Evolutionary conservation across 768 basidiomycete species (phyloP), one percentile per base, ranked within the genome.

Genomic region (Nidularia pulvinata): DNA sequence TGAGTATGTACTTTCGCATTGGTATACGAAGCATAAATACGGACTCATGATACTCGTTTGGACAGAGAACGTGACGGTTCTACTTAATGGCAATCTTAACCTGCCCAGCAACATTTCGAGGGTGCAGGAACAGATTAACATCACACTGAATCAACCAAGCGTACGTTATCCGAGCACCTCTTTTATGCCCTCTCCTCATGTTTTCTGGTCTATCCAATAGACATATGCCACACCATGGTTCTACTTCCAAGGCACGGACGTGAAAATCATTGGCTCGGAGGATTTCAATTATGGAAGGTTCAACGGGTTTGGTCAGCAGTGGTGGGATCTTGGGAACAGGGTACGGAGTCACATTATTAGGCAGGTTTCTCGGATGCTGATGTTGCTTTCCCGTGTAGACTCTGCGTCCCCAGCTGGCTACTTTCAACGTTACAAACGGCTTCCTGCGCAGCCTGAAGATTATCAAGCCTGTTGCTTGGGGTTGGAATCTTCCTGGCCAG

Each of bases 391-490:
- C 49, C 19, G 4, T 54, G 2, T 50, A 74, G 72, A 68, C 61
- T 7, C 69, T 74, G 33, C 70, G 78, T 16, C 79, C 79, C 19
- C 78, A 81, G 55, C 68, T 81, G 7, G 74, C 75, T 33, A 76
- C 75, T 1, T 78, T 77, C 65, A 78, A 77, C 50, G 73, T 77
- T 7, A 77, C 76, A 6, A 73, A 72, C 45, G 76, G 76, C 16
- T 50, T 66, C 36, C 58, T 69, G 16, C 58, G 61, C 25, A 62
- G 72, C 43, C 60, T 76, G 10, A 73, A 79, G 70, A 68, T 77
- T 51, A 72, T 75, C 61, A 78, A 80, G 51, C 78, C 79, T 7
- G 65, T 81, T 51, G 78, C 79, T 7, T 81, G 79, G 79, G 75
- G 74, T 7, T 76, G 73, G 71, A 73, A 71, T 57, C 53, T 77